Percentiles rank a stretch among this genome's conserved stretches.
Evolutionary conservation across 306 rosid species (phyloP).

Genomic region (Betula pendula): DNA sequence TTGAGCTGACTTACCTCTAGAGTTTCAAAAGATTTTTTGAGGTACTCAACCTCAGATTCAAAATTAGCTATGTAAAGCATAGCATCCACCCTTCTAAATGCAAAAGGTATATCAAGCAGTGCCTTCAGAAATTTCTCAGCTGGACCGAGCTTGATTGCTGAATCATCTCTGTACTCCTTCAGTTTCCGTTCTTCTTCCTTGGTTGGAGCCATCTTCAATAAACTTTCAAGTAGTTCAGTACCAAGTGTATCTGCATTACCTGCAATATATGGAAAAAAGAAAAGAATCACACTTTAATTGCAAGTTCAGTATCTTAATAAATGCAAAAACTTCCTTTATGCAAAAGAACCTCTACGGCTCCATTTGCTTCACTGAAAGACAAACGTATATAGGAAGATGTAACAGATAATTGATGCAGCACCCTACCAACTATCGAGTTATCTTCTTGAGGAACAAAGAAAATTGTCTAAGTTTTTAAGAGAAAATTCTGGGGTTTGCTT

Average conservation of each 20-base stretch:
- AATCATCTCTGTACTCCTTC: conserved; percentile 72
- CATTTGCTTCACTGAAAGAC: background rate
- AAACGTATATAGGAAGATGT: background rate
- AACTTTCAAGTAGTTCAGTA: conserved; percentile 82
- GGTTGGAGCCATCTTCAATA: conserved; percentile 94
- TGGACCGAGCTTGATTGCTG: conserved; percentile 81
- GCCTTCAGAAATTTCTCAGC: conserved; percentile 96
- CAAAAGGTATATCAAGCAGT: conserved; percentile 89
- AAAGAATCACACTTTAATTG: conserved; percentile 10
- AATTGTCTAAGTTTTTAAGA: background rate
- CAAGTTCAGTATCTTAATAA: background rate
- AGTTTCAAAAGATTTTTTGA: conserved; percentile 73
- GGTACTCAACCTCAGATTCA: conserved; percentile 88
- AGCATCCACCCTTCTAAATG: conserved; percentile 86
- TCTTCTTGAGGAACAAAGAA: background rate
- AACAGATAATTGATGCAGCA: background rate
- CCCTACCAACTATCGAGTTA: background rate
- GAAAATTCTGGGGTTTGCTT: background rate
- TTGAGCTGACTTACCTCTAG: conserved; percentile 56
- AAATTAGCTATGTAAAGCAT: conserved; percentile 91
- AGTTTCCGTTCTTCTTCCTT: conserved; percentile 95
- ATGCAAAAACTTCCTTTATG: background rate
- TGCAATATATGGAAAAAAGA: conserved; percentile 22
- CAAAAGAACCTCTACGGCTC: background rate
- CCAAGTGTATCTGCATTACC: conserved; percentile 91